A percentile compares a stretch with the other conserved stretches of the same genome.
Conservation (phyloP, 805 yeast genomes). For the Candida cerambycidarum region DNA sequence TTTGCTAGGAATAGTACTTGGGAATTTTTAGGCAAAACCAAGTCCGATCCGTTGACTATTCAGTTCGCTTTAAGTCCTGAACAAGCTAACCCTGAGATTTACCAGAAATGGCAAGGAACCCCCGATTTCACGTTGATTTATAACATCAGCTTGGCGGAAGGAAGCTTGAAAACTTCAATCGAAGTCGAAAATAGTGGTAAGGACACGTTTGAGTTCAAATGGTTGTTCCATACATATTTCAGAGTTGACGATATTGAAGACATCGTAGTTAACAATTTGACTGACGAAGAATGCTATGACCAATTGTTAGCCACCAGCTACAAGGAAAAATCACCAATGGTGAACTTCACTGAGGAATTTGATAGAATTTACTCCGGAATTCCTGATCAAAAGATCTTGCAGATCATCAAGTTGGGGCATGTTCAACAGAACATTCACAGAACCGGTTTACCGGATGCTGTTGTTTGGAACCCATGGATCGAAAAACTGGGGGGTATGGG, state of each 20-base stretch:
- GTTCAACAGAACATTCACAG: slow-evolving; percentile 70
- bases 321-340: slow-evolving; percentile 71
- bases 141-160: slow-evolving; percentile 61
- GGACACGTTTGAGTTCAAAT: slow-evolving; percentile 76
- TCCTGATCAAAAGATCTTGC: slow-evolving; percentile 52
- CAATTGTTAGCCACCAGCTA: slow-evolving; percentile 66
- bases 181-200: slow-evolving; percentile 73
- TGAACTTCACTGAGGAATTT: slow-evolving; percentile 71
- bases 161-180: slow-evolving; percentile 63
- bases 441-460: slow-evolving; percentile 62
- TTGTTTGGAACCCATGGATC: slow-evolving; percentile 98
- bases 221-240: slow-evolving; percentile 93
- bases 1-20: slow-evolving; percentile 88
- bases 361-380: slow-evolving; percentile 81
- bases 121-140: slow-evolving; percentile 73
- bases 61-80: slow-evolving; percentile 94
- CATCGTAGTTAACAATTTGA: slow-evolving; percentile 72
- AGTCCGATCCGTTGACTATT: slow-evolving; percentile 66
- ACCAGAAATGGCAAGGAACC: slow-evolving; percentile 54
- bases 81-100: slow-evolving; percentile 61
- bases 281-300: slow-evolving; percentile 71
- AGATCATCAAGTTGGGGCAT: slow-evolving; percentile 68
- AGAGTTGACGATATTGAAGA: slow-evolving; percentile 75
- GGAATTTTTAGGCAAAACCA: slow-evolving; percentile 91
- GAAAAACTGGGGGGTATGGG: slow-evolving; percentile 78